Evolutionary conservation across 352 stramenopile species (phyloP), one percentile per base, ranked within the genome.

Genomic region (Pythium chondricola): DNA sequence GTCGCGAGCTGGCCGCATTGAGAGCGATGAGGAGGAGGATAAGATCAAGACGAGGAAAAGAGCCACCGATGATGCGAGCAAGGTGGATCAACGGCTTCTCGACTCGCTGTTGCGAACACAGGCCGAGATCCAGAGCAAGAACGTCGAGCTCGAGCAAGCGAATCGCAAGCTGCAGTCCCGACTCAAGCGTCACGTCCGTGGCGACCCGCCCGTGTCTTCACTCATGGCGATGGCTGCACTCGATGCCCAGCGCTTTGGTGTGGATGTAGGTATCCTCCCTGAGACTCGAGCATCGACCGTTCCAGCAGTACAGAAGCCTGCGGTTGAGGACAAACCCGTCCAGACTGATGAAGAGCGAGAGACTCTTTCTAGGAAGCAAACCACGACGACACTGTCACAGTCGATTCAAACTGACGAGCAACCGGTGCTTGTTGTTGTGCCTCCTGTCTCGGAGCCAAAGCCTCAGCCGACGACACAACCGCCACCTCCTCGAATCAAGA

Each of bases 201-300:
- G 53, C 29, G 42, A 61, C 17, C 50, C 36, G 1, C 59, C 63
- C 26, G 22, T 22, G 3, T 40, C 53, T 46, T 37, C 60, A 6
- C 45, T 92, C 22, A 48, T 72, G 45, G 70, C 78, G 18, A 72
- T 93, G 63, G 66, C 71, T 14, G 65, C 71, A 10, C 37, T 90
- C 14, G 81, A 89, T 35, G 74, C 64, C 4, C 52, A 78, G 24
- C 75, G 70, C 13, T 93, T 85, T 57, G 81, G 76, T 14, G 44
- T 80, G 21, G 75, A 92, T 49, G 40, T 37, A 13, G 71, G 78
- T 6, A 55, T 68, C 2, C 53, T 67, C 3, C 3, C 39, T 0
- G 41, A 53, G 11, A 51, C 46, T 10, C 42, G 21, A 6, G 17
- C 10, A 6, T 24, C 16, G 32, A 21, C 13, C 20, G 39, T 29